These are phyloP conservation scores for Ilyonectria mors-panacis DNA, from an alignment of 2,329 filamentous ascomycete genomes.

Conservation along the genomic window DNA sequence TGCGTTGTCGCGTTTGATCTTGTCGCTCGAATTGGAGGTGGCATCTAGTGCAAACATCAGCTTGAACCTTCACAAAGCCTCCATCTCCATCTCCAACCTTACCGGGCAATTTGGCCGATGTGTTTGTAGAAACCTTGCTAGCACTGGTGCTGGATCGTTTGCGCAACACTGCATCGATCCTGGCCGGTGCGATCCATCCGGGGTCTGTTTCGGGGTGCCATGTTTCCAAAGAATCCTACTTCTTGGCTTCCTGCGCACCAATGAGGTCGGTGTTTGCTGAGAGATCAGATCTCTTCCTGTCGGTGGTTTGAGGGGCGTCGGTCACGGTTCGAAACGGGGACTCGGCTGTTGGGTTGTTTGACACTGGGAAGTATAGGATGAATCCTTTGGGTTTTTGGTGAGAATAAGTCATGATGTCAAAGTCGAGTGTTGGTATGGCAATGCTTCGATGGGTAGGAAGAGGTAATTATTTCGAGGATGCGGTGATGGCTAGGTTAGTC, in stretches of 20 bases:
- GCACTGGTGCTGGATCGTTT: not conserved
- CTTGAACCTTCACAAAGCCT: not conserved
- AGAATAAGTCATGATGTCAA: not conserved
- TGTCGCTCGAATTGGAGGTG: not conserved
- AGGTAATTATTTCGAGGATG: not conserved
- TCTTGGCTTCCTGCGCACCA: not conserved
- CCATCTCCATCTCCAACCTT: not conserved
- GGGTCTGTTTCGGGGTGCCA: not conserved
- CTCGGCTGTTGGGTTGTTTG: not conserved
- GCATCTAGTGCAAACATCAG: not conserved
- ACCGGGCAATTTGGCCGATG: not conserved
- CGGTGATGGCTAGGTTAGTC: not conserved
- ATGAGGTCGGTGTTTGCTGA: not conserved
- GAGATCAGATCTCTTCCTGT: not conserved
- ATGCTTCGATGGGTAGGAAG: too few relatives aligned
- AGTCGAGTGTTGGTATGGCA: not conserved
- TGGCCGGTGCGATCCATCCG: not conserved
- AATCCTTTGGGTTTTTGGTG: not conserved
- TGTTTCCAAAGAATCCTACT: not conserved
- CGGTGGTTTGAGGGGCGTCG: not conserved
- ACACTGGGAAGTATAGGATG: not conserved
- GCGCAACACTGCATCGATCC: slow-evolving; percentile 1
- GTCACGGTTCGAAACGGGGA: not conserved
- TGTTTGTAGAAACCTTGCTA: not conserved
- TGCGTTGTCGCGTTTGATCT: not conserved